Evolutionary conservation across 2,329 filamentous ascomycete species (phyloP), one percentile per base, ranked within the genome.

Genomic region (Bretziella fagacearum): DNA sequence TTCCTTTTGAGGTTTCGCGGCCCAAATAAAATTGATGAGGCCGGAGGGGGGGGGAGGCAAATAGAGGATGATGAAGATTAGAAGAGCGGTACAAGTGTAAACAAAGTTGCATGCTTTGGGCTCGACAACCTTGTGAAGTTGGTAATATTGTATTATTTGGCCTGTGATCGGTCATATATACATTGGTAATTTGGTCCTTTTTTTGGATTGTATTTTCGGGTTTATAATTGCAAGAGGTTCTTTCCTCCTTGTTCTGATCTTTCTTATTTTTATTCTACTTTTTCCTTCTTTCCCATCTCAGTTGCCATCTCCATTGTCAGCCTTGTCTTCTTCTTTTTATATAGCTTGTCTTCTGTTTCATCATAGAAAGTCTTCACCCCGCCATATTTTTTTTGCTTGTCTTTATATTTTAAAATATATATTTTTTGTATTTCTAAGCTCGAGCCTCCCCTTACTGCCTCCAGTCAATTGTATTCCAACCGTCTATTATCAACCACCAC

Each of bases 111-210:
- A 39, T 39, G 18, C 20, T 39, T 25, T 6, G 35, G 18, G 17
- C 18, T 20, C 10, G 11, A 22, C 8, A 39, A 36, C n/a, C n/a
- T 20, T 23, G 35, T 20, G 8, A 22, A 15, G 30, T n/a, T 33
- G 11, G 10, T 23, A 13, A 22, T 17, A 23, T 39, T 20, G n/a
- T 8, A 10, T 39, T 15, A 10, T 39, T 39, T 39, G 35, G 17
- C 35, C 23, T 39, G 35, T 39, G 35, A 39, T 39, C 35, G 17
- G 18, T 39, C 18, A 25, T n/a, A n/a, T n/a, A n/a, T n/a, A n/a
- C n/a, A n/a, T 33, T 33, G 30, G 30, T n/a, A 33, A 33, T 33
- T 33, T 10, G 30, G 17, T 33, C 6, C 13, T 5, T 10, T 33
- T 10, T n/a, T n/a, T n/a, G 5, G 4, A n/a, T 5, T 33, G 30